A percentile compares a stretch with the other conserved stretches of the same genome.
Evolutionary conservation across 2,329 filamentous ascomycete species (phyloP).

Genomic region (Rugonectria rugulosa): DNA sequence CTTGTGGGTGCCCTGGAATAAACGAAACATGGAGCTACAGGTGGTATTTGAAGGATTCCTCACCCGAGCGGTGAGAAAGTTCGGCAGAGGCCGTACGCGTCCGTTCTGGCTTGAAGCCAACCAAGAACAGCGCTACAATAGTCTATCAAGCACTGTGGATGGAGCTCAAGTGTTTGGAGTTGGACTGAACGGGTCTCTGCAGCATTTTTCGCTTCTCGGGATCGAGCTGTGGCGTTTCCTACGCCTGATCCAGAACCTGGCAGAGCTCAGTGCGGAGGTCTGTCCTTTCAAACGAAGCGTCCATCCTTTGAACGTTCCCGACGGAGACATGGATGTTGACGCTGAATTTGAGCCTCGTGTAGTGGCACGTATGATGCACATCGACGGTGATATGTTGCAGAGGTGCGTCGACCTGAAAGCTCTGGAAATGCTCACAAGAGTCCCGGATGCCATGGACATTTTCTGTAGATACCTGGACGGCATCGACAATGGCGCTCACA

Average conservation of each 20-base stretch:
- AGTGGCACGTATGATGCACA: slow-evolving; percentile 62
- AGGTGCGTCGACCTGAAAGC: slow-evolving; percentile 57
- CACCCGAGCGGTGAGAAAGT: slow-evolving; percentile 63
- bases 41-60: slow-evolving; percentile 64
- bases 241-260: slow-evolving; percentile 75
- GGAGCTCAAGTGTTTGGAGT: slow-evolving; percentile 68
- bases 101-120: slow-evolving; percentile 56
- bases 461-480: slow-evolving; percentile 59
- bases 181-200: slow-evolving; percentile 73
- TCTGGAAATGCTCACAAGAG: slow-evolving; percentile 52
- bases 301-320: slow-evolving; percentile 10
- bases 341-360: slow-evolving; percentile 43
- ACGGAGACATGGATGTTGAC: slow-evolving; percentile 29
- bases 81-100: slow-evolving; percentile 61
- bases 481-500: slow-evolving; percentile 56
- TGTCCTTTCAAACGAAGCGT: slow-evolving; percentile 54
- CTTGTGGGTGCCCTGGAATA: slow-evolving; percentile 57
- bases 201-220: slow-evolving; percentile 72
- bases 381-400: slow-evolving; percentile 72
- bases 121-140: slow-evolving; percentile 49
- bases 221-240: slow-evolving; percentile 72
- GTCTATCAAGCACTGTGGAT: slow-evolving; percentile 51
- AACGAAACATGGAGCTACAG: slow-evolving; percentile 50
- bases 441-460: slow-evolving; percentile 43
- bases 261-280: slow-evolving; percentile 54